phyloP scores from a whole-genome alignment of 164 flowering plant species.

The Sedum album region DNA sequence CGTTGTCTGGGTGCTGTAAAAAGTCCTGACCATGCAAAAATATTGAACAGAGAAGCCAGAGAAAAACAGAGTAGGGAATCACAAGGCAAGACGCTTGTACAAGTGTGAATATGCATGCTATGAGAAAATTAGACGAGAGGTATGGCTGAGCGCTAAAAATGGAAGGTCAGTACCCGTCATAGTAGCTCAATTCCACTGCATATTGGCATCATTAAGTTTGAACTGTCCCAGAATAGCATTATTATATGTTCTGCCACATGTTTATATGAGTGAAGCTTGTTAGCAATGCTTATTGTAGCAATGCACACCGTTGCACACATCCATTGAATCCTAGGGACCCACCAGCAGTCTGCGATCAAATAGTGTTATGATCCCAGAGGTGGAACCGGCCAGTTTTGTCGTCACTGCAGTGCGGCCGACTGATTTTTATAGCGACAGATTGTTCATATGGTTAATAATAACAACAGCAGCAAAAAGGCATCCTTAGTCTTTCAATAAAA shows the following conservation, averaged over 20 bases:
- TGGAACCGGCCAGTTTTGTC: conserved; percentile 52
- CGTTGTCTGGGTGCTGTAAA: neutral
- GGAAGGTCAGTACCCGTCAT: neutral
- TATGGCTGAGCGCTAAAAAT: neutral
- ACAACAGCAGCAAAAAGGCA: too few relatives aligned
- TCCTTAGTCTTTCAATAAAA: too few relatives aligned
- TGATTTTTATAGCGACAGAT: too few relatives aligned
- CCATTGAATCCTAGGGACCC: conserved; percentile 64
- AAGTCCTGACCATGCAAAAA: conserved; percentile 1
- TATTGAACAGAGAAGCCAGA: neutral
- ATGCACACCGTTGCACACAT: conserved; percentile 53
- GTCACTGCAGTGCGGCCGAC: conserved; percentile 58
- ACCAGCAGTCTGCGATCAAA: conserved; percentile 39
- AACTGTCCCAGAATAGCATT: neutral
- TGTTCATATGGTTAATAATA: too few relatives aligned
- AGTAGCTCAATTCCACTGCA: neutral
- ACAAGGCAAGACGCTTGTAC: too few relatives aligned
- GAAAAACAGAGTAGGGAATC: neutral
- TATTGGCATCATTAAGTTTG: neutral
- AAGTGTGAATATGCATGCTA: neutral
- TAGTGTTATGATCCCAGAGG: conserved; percentile 42
- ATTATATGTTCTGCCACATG: neutral
- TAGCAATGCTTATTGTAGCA: too few relatives aligned
- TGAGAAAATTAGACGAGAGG: neutral
- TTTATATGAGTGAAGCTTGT: too few relatives aligned